Conservation (phyloP, 768 basidiomycete genomes). For the Mycena leptocephala region DNA sequence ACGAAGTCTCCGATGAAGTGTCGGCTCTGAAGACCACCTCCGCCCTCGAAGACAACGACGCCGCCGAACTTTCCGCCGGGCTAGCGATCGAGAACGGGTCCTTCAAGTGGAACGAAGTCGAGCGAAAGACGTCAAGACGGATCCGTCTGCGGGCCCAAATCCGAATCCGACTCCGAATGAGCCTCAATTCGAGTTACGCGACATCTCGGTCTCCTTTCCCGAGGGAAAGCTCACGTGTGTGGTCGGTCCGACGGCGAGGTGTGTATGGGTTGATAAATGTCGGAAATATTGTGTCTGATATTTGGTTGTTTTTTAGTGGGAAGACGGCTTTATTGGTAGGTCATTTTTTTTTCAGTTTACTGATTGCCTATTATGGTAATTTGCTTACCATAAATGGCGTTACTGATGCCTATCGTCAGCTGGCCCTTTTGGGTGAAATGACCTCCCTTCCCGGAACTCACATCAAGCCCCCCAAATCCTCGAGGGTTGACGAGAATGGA, state of each 20-base stretch:
- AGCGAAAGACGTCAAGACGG: constrained; percentile 39
- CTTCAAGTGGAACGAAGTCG: constrained; percentile 77
- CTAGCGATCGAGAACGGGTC: constrained; percentile 74
- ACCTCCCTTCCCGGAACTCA: constrained; percentile 58
- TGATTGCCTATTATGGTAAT: too few species aligned
- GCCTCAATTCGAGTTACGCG: constrained; percentile 77
- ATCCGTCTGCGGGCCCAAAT: background rate
- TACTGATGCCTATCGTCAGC: too few species aligned
- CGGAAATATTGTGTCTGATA: too few species aligned
- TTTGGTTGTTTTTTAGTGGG: too few species aligned
- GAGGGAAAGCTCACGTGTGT: constrained; percentile 79
- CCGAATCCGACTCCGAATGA: constrained; percentile 31
- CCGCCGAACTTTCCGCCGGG: constrained; percentile 45
- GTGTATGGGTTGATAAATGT: too few species aligned
- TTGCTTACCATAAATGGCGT: too few species aligned
- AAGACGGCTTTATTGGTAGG: constrained; percentile 85
- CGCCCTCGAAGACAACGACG: constrained; percentile 44
- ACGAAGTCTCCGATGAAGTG: constrained; percentile 80
- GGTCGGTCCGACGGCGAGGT: constrained; percentile 82
- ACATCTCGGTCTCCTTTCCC: constrained; percentile 81
- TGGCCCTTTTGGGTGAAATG: constrained; percentile 84
- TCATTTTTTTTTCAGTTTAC: too few species aligned
- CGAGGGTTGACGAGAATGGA: constrained; percentile 73
- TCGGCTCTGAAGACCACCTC: constrained; percentile 69
- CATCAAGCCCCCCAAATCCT: constrained; percentile 78